Evolutionary conservation across 2,329 filamentous ascomycete genomes (phyloP), one percentile per base, ranked within the genome.

Genomic region (Penicillium sp.): DNA sequence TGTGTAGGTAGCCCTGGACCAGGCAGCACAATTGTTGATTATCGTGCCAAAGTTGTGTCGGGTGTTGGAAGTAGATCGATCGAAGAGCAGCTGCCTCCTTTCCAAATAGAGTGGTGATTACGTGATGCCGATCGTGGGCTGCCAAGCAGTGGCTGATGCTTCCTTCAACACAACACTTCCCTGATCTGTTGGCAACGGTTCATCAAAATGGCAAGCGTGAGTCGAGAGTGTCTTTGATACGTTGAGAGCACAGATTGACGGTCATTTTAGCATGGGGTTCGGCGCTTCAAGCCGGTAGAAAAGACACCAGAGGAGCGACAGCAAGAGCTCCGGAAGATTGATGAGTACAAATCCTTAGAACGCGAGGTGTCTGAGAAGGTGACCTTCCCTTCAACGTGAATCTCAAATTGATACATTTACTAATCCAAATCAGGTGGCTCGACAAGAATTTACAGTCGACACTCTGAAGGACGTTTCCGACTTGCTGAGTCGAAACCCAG

Each of bases 291-390:
- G 68, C 79, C 78, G 55, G 77, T 79, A 61, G 81, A 83, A 69
- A 83, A 84, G 66, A 89, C 89, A 67, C 87, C 90, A 68, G 86
- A 91, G 72, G 86, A 90, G 71, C 85, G 85, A 58, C 82, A 86
- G 65, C 85, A 87, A 74, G 91, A 96, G 75, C 82, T 87, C 56
- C 85, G 86, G 66, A 89, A 89, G 75, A 96, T 97, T 69, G 79
- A 82, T 58, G 85, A 87, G 63, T 96, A 96, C 77, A 87, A 86
- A 65, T 78, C 83, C 11, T 80, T 96, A 44, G 90, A 93, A 63
- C 80, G 84, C 54, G 77, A 86, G 55, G 85, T 96, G 39, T 85
- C 86, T 55, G 71, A 80, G n/a, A 87, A 88, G 79, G 89, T 91
- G 71, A 33, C 19, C 4, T 19, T 24, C 24, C 35, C 7, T 7